Conservation (phyloP, 345 rosid species). For the Eucalyptus urophylla region DNA sequence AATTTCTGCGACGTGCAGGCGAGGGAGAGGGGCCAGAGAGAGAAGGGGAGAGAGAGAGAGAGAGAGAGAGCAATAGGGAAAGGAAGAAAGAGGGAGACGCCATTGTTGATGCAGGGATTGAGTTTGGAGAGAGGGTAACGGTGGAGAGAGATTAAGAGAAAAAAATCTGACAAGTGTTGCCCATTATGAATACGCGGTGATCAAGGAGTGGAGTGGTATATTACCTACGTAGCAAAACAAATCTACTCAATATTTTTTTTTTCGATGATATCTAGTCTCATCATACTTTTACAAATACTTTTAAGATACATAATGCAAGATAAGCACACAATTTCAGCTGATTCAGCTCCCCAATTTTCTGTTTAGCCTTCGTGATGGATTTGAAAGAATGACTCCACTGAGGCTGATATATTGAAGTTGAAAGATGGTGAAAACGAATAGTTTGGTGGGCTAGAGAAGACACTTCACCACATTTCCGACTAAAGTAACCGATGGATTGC, state of each 20-base stretch:
- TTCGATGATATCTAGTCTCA: neutral
- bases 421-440: neutral
- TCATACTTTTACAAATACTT: neutral
- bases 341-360: neutral
- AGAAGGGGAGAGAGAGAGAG: too few species aligned
- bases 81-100: neutral
- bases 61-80: neutral
- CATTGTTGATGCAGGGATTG: neutral
- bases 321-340: neutral
- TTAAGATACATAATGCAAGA: neutral
- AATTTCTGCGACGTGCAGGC: conserved; percentile 43
- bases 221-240: neutral
- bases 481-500: neutral
- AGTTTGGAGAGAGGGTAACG: neutral
- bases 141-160: neutral
- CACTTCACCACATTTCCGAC: neutral
- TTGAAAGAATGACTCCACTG: neutral
- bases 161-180: neutral
- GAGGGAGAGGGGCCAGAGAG: conserved; percentile 26
- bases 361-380: neutral
- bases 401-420: neutral
- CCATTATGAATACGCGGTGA: neutral
- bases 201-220: neutral
- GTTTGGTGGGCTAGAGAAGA: neutral
- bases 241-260: neutral